phyloP scores from a whole-genome alignment of 169 alveolate species.

The Cryptosporidium bovis region DNA sequence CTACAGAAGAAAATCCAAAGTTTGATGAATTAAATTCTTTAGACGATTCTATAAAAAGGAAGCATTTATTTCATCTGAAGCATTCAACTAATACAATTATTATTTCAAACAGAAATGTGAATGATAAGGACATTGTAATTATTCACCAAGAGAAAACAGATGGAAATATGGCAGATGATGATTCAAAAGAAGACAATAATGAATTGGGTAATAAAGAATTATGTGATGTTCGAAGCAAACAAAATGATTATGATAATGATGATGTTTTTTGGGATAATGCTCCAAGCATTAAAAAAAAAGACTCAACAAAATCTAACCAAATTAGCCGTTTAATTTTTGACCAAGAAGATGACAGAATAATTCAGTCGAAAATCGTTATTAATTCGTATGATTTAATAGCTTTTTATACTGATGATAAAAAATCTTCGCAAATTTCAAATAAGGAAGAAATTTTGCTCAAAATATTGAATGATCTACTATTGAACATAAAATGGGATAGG shows the following conservation, averaged over 20 bases:
- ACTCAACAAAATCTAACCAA: not conserved
- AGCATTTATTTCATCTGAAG: not conserved
- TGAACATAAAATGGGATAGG: conserved; percentile 11
- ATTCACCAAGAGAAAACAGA: no score
- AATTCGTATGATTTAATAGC: conserved; percentile 20
- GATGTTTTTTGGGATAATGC: conserved; percentile 56
- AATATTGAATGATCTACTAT: conserved; percentile 12
- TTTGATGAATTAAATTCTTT: conserved; percentile 34
- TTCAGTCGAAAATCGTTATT: not conserved
- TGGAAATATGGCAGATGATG: not conserved
- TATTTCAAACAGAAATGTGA: not conserved
- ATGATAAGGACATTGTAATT: no score
- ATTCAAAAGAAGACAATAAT: not conserved
- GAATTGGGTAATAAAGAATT: not conserved
- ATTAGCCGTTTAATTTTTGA: not conserved
- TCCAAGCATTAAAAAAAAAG: conserved; percentile 8
- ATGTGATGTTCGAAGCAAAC: not conserved
- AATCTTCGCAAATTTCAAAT: conserved; percentile 15
- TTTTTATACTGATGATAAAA: conserved; percentile 44
- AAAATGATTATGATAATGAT: conserved; percentile 14
- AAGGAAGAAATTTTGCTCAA: conserved; percentile 8
- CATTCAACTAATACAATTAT: not conserved
- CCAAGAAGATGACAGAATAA: not conserved
- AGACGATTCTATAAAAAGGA: conserved; percentile 4
- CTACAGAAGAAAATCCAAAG: conserved; percentile 17